Evolutionary conservation across 2,329 filamentous ascomycete genomes (phyloP), one percentile per base, ranked within the genome.

Genomic region (Mycogone perniciosa): DNA sequence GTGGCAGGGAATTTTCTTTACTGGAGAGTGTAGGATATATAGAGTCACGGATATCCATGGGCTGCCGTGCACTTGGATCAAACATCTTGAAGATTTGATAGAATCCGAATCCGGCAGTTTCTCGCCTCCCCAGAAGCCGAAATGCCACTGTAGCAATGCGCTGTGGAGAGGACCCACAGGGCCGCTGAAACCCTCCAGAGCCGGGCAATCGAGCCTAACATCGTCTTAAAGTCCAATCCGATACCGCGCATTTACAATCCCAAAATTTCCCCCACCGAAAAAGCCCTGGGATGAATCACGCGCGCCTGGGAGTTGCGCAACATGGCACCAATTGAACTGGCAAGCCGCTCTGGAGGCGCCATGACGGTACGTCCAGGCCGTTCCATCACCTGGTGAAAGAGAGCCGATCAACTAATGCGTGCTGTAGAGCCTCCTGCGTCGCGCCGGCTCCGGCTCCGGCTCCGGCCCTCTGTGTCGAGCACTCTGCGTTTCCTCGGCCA

Each of bases 281-380:
- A 64, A 59, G 57, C 47, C 20, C 43, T 38, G 47, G 40, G 26
- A 49, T 51, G 39, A 51, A 45, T 49, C 46, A 41, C 46, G 29
- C 37, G 35, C 48, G 31, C 47, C 33, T 13, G 30, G 33, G 20
- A 10, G 30, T 33, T 40, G 50, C 50, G 51, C 56, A 68, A 47
- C 50, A 79, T 78, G 75, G 73, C 74, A 64, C 67, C 75, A 68
- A 75, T 77, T 67, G 68, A 75, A 63, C 66, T 76, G 58, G 73
- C 71, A 59, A 69, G 71, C 59, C 72, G 74, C 59, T 73, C 74
- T 55, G 71, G 74, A 62, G 70, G 69, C 58, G 68, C 71, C 62
- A 70, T 75, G 62, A 70, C 67, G 67, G 76, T 79, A 65, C 53
- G 65, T 54, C 20, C 20, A 20, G 20, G 20, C 20, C 20, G 20